Base-by-base conservation (phyloP, 2,329 filamentous ascomycete species). In the Stachybotrys echinatus region DNA sequence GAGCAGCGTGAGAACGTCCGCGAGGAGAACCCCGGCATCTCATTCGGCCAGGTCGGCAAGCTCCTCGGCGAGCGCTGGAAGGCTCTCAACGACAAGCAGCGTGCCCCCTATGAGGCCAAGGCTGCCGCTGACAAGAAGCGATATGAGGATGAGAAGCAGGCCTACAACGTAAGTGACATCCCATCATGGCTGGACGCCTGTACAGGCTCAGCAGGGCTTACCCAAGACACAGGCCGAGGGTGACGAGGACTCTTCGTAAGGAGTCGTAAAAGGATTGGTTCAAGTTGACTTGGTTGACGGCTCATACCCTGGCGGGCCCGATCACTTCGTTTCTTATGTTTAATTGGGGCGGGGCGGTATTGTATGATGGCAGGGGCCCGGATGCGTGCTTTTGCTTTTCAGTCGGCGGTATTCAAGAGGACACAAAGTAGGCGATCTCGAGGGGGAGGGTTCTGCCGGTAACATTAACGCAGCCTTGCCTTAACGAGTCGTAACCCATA, bases 21-120 rank as follows among this genome's bases (percentile, higher is more conserved):
- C 64, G 91, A 96, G 71, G 92, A 97, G 75, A 97, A 97, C 82
- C 92, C 92, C 38, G 92, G 92, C 64, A 96, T 97, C 76, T 87
- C 88, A 62, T 99, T 99, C 75, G 94, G 90, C 87, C 92, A 97
- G 74, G 92, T 99, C 65, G 94, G 94, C 77, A 97, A 97, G 84
- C 81, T 94, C 65, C 90, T 99, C 54, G 94, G 94, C 74, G 92
- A 96, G 83, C 88, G 88, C 78, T 99, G 94, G 94, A 99, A 99
- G 90, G 88, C 86, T 53, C 81, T 99, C 58, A 89, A 83, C 73
- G 90, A 96, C 61, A 90, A 94, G 81, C 89, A 97, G 74, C 91
- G 92, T 64, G 76, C 80, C 56, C 94, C 94, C 12, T 99, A 97
- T 66, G 92, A 97, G 76, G 88, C 89, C 70, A 97, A 97, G 87